These are phyloP conservation scores for Backusella psychrophila DNA, from an alignment of 192 early-diverging fungal genomes.

Conservation along the genomic window DNA sequence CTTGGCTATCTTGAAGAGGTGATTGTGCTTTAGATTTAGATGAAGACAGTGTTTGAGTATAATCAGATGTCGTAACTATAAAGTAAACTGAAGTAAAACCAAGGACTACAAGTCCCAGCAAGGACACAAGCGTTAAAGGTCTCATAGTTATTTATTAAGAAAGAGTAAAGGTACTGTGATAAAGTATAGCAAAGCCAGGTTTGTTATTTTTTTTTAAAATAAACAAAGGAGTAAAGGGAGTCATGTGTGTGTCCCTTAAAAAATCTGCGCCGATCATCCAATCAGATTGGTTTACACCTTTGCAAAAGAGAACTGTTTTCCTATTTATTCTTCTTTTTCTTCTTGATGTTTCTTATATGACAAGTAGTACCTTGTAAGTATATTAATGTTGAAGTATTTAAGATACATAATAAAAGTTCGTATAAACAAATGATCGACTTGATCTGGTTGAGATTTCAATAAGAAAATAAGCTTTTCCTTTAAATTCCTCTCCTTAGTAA, in stretches of 20 bases:
- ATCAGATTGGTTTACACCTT: background rate
- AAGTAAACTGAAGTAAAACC: background rate
- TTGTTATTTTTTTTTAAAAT: background rate
- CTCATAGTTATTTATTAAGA: background rate
- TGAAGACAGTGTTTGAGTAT: background rate
- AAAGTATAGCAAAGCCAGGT: background rate
- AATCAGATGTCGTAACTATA: background rate
- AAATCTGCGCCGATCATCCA: background rate
- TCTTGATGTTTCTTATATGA: background rate
- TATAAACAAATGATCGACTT: background rate
- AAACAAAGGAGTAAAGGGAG: background rate
- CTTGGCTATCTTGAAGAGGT: background rate
- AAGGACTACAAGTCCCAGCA: background rate
- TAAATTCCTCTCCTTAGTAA: too few species aligned
- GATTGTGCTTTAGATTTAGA: background rate
- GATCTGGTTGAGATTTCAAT: background rate
- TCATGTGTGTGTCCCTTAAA: background rate
- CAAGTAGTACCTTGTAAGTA: background rate
- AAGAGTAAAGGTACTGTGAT: background rate
- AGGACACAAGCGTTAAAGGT: background rate
- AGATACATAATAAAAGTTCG: background rate
- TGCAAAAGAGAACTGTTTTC: background rate
- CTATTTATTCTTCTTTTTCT: background rate
- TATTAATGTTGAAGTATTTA: background rate
- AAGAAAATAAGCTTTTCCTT: background rate